Conservation (phyloP, 73 alveolate genomes). For the Paramecium biaurelia region DNA sequence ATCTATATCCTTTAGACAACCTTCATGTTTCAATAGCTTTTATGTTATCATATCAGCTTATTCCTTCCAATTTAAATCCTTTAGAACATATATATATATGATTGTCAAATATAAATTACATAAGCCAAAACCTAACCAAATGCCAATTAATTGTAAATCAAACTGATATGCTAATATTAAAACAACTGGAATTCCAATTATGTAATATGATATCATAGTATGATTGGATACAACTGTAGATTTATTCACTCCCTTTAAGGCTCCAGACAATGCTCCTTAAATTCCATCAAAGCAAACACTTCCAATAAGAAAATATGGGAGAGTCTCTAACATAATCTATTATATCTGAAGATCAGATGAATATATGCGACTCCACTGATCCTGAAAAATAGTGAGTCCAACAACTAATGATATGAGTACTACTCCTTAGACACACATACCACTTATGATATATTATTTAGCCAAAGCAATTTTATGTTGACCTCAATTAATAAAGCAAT, state of each 20-base stretch:
- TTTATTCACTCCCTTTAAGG: slow-evolving; percentile 29
- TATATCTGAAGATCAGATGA: not conserved
- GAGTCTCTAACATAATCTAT: not conserved
- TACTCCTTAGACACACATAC: not conserved
- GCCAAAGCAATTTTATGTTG: not conserved
- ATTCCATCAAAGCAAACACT: not conserved
- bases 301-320: slow-evolving; percentile 30
- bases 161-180: not conserved
- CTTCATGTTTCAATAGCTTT: not conserved
- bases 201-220: not conserved
- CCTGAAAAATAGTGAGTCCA: not conserved
- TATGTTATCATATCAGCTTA: not conserved
- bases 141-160: not conserved
- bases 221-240: not conserved
- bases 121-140: slow-evolving; percentile 30
- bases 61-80: not conserved
- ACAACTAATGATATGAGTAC: not conserved
- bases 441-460: not conserved
- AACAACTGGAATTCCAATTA: not conserved
- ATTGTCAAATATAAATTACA: not conserved
- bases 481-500: not conserved
- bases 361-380: not conserved
- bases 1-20: not conserved
- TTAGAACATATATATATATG: not conserved
- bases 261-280: slow-evolving; percentile 3